Evolutionary conservation across 345 rosid genomes (phyloP).

Genomic region (Salix koriyanagi): DNA sequence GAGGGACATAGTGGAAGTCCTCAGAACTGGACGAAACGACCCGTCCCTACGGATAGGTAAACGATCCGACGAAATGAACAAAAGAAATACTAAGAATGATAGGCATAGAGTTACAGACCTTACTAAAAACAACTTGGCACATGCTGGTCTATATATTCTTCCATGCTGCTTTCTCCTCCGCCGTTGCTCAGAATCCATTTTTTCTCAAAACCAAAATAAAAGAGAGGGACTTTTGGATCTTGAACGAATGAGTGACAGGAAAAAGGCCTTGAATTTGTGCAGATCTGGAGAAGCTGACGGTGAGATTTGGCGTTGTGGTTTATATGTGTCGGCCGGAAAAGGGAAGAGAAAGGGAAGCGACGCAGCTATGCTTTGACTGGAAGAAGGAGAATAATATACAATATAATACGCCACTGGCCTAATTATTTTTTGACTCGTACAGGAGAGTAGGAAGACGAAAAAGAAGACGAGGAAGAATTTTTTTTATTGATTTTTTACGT

Average conservation of each 20-base stretch:
- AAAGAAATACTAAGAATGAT: conserved; percentile 56
- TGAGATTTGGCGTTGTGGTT: not conserved
- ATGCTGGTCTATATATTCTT: conserved; percentile 38
- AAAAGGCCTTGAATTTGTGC: not conserved
- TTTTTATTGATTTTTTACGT: not conserved
- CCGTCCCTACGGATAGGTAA: conserved; percentile 34
- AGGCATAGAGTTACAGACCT: conserved; percentile 50
- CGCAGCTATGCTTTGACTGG: not conserved
- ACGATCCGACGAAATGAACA: conserved; percentile 61
- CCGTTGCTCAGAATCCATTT: conserved; percentile 73
- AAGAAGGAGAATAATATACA: not conserved
- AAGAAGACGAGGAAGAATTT: not conserved
- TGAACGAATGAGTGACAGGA: not conserved
- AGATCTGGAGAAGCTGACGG: not conserved
- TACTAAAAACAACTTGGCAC: conserved; percentile 39
- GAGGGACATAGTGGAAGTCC: conserved; percentile 45
- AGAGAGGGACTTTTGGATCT: not conserved
- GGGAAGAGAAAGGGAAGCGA: not conserved
- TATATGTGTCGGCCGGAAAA: not conserved
- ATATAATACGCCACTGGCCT: not conserved
- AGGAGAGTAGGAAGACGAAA: not conserved
- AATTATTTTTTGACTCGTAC: not conserved
- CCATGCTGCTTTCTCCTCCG: conserved; percentile 61
- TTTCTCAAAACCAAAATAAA: not conserved
- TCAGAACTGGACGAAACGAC: conserved; percentile 60